Base-by-base conservation (phyloP, 164 flowering plant genomes). In the Aristolochia californica region DNA sequence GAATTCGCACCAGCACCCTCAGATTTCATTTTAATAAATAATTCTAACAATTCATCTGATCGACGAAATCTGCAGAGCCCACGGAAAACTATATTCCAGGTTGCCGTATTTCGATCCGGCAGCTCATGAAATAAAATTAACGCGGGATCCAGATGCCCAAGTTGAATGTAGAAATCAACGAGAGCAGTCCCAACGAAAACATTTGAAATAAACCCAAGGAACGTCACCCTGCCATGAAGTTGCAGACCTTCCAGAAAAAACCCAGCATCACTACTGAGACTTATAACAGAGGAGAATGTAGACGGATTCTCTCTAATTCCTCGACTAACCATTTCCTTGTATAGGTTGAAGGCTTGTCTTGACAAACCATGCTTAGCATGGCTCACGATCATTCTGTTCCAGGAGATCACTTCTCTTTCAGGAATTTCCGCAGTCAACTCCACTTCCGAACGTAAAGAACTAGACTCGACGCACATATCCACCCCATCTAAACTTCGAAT, bases 51-150 rank as follows among this genome's bases (percentile, higher is more conserved):
- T 65, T 72, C 74, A 9, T 34, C 40, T 34, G 40, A 34, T 34
- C 40, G 40, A 34, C 40, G 11, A 34, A 9, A 21, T 68, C 56
- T 23, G 66, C 51, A 43, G 57, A 55, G 58, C 82, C 77, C 66
- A 63, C 84, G 76, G 2, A 88, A 64, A 55, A 81, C 69, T 64
- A 77, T 57, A 72, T 88, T 86, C 87, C 83, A 88, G 2, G 71
- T 67, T 0, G 79, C 84, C 49, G 75, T 61, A 64, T 66, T 84
- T 55, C 83, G 63, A 53, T 70, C 77, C 13, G 73, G 77, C 75
- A 85, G 68, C 48, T 69, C 75, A 65, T 68, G 62, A 51, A 85
- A 80, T 73, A 83, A 28, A 43, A 38, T 62, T 66, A 80, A 45
- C 54, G 80, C 86, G 11, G 59, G 17, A 59, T 65, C 64, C 54